phyloP scores from a whole-genome alignment of 2,329 filamentous ascomycete genomes.

The Ascochyta lentis region DNA sequence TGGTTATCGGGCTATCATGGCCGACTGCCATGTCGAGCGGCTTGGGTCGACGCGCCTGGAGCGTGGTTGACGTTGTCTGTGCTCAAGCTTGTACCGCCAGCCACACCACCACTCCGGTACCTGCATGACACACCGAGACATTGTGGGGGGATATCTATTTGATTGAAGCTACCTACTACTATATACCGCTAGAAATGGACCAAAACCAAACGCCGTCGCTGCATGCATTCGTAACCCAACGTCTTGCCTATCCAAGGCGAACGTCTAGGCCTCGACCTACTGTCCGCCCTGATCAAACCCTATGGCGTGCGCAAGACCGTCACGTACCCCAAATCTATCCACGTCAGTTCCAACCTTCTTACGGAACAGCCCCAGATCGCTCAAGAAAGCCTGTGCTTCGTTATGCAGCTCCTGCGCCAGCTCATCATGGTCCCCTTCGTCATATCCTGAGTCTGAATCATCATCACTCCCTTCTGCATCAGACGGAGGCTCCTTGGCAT shows the following conservation, averaged over 20 bases:
- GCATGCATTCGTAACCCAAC: slow-evolving; percentile 37
- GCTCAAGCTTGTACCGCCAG: slow-evolving; percentile 12
- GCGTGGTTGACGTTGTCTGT: slow-evolving; percentile 20
- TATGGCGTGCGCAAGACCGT: slow-evolving; percentile 27
- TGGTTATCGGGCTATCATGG: slow-evolving; percentile 32
- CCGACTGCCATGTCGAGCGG: background rate
- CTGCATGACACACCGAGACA: background rate
- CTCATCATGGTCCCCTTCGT: slow-evolving; percentile 64
- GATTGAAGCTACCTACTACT: slow-evolving; percentile 14
- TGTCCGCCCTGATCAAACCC: slow-evolving; percentile 12
- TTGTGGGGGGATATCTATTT: background rate
- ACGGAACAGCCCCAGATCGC: slow-evolving; percentile 80
- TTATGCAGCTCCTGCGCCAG: slow-evolving; percentile 73
- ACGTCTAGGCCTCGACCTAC: background rate
- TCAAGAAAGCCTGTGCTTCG: slow-evolving; percentile 83
- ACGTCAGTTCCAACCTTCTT: slow-evolving; percentile 87
- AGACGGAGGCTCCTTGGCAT: slow-evolving; percentile 33
- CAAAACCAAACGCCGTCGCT: slow-evolving; percentile 39
- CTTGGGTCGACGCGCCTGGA: slow-evolving; percentile 9
- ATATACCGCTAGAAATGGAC: slow-evolving; percentile 1
- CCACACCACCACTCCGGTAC: slow-evolving; percentile 3
- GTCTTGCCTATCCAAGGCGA: background rate
- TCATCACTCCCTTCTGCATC: slow-evolving; percentile 47
- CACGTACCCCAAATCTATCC: slow-evolving; percentile 60
- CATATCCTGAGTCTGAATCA: slow-evolving; percentile 60